Evolutionary conservation across 805 yeast genomes (phyloP), one percentile per base, ranked within the genome.

Genomic region (Yamadazyma laniorum): DNA sequence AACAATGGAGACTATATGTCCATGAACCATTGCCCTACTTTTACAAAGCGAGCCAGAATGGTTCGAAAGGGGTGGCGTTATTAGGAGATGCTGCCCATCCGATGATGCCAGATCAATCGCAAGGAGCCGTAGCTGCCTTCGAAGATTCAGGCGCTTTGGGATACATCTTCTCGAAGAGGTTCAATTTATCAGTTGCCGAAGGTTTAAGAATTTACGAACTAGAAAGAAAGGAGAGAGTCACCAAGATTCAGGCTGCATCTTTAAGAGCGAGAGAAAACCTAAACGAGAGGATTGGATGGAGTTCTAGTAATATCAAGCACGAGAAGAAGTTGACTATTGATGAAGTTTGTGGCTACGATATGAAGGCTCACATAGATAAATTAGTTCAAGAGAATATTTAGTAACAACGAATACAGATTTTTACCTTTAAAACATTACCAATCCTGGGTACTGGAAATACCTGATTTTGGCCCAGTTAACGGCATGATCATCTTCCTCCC

Each of bases 391-490:
- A 27, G 15, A 16, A 11, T 13, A 6, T 32, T 32, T 32, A 15
- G 22, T 32, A 6, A 5, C 11, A 11, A 18, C 15, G 8, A 32
- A 18, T 18, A 18, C 25, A 14, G 7, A 29, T 15, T 28, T 21
- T n/a, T 14, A 22, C 8, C 21, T 6, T 47, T 43, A 58, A 40
- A 58, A 56, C 59, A 56, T 54, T 8, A 58, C 63, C 29, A 58
- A 33, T 12, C 63, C 63, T 8, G 56, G 58, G 34, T 45, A 58
- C 34, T 55, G 51, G 36, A 44, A 55, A 37, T 44, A 56, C 31
- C 61, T 32, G 5, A 58, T 53, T 11, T 54, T 51, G 13, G 61
- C 63, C 63, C 63, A 58, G 31, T 58, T 58, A 13, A 58, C 59
- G 7, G 32, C 15, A 35, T 53, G 50, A 15, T 31, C 11, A 32